phyloP scores from a whole-genome alignment of 768 basidiomycete species.

The Calocera cornea region DNA sequence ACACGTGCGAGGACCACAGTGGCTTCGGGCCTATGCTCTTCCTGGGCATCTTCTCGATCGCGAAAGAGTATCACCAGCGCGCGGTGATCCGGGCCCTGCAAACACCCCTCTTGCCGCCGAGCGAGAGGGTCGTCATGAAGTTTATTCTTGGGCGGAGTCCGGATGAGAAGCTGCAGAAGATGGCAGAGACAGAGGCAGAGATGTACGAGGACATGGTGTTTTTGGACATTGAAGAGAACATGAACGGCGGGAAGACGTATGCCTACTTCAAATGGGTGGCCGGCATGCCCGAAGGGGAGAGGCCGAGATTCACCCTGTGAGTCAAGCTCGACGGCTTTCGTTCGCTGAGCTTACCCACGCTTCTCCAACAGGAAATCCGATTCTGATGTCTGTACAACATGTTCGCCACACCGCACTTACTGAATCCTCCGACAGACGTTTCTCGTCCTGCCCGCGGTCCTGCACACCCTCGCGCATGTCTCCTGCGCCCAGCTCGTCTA shows the following conservation, averaged over 20 bases:
- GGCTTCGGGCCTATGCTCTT: conserved; percentile 32
- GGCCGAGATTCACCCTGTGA: background rate
- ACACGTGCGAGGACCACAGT: background rate
- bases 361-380: background rate
- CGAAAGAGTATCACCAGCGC: conserved; percentile 69
- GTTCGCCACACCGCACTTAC: too few species aligned
- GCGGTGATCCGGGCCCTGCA: conserved; percentile 50
- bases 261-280: conserved; percentile 77
- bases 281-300: background rate
- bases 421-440: too few species aligned
- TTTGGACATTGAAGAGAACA: conserved; percentile 77
- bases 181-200: background rate
- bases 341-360: background rate
- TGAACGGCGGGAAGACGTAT: conserved; percentile 90
- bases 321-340: background rate
- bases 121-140: background rate
- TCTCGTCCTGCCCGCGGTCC: background rate
- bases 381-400: background rate
- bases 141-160: background rate
- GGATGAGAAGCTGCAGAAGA: background rate
- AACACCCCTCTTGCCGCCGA: background rate
- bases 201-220: conserved; percentile 71
- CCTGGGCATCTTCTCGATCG: conserved; percentile 81
- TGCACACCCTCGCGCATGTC: background rate
- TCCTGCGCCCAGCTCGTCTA: background rate